Conservation (phyloP, 257 asterid genomes). For the Schizonepeta tenuifolia region DNA sequence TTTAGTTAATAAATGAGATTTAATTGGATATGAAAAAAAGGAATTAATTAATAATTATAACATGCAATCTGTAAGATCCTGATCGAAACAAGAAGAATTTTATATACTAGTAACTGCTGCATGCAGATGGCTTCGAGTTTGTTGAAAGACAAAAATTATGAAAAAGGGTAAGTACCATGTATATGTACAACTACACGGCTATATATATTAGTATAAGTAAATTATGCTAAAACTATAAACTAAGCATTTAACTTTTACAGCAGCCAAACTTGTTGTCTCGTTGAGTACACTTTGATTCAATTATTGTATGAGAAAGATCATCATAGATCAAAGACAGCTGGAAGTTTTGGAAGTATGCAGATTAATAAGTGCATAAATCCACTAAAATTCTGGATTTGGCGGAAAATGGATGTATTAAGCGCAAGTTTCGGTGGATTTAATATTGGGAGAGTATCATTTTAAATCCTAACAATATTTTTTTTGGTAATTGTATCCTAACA, state of each 20-base stretch:
- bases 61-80: slow-evolving; percentile 31
- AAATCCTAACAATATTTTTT: too few relatives aligned
- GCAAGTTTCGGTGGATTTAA: slow-evolving; percentile 7
- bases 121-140: slow-evolving; percentile 15
- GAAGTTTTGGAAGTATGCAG: slow-evolving; percentile 40
- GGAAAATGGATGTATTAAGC: slow-evolving; percentile 10
- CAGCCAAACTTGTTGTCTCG: background rate
- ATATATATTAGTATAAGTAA: slow-evolving; percentile 10
- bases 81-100: slow-evolving; percentile 14
- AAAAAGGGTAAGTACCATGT: background rate
- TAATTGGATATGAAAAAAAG: background rate
- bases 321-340: slow-evolving; percentile 43
- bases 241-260: too few relatives aligned
- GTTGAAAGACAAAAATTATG: slow-evolving; percentile 30
- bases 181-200: background rate
- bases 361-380: slow-evolving; percentile 27
- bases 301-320: slow-evolving; percentile 9
- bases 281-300: slow-evolving; percentile 2
- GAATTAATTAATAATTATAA: background rate
- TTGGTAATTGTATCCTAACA: too few relatives aligned
- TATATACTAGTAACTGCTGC: background rate
- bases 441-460: background rate
- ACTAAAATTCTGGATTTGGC: slow-evolving; percentile 16
- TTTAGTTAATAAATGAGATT: too few relatives aligned
- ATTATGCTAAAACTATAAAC: background rate